Base-by-base conservation (phyloP, 768 basidiomycete species). In the Suillus placidus region DNA sequence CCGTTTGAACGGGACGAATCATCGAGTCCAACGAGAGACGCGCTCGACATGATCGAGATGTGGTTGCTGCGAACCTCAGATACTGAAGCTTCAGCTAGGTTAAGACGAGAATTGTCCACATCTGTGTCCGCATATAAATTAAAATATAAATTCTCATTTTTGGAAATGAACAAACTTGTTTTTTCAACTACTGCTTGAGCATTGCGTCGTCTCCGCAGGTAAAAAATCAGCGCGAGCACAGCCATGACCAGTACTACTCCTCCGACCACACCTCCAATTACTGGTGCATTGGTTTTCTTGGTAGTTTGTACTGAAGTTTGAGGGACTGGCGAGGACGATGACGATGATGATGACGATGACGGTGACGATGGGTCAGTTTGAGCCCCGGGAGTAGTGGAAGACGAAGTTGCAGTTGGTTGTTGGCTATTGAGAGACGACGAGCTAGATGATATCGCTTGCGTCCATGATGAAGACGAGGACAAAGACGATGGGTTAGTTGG, bases 231-330 rank as follows among this genome's bases (percentile, higher is more conserved):
- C 45, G n/a, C 45, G 1, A n/a, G n/a, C 45, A 9, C 45, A n/a
- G 10, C n/a, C 40, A 37, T 56, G 23, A 64, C 26, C 18, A 49
- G 12, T 26, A n/a, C 30, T 3, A 30, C 30, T 32, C 63, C 63
- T 40, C 56, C 42, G 30, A 64, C 37, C 6, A 42, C 37, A 7
- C 40, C 30, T 43, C 56, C 63, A 20, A 64, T 58, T 12, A 60
- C 47, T 12, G 26, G 14, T 13, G 18, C 55, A 26, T 23, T n/a
- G 20, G 23, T n/a, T 10, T 47, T 47, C n/a, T 47, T 23, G 5
- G 45, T 12, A 10, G 9, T 47, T 47, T 47, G 45, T 23, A n/a
- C 45, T 47, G 45, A 47, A 47, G 10, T 23, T 47, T 47, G 45
- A 23, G 45, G 45, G 8, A 47, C 45, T 47, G 45, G 45, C 45